These are phyloP conservation scores for Nicotiana tomentosiformis DNA, from an alignment of 257 asterid species.

Conservation along the genomic window DNA sequence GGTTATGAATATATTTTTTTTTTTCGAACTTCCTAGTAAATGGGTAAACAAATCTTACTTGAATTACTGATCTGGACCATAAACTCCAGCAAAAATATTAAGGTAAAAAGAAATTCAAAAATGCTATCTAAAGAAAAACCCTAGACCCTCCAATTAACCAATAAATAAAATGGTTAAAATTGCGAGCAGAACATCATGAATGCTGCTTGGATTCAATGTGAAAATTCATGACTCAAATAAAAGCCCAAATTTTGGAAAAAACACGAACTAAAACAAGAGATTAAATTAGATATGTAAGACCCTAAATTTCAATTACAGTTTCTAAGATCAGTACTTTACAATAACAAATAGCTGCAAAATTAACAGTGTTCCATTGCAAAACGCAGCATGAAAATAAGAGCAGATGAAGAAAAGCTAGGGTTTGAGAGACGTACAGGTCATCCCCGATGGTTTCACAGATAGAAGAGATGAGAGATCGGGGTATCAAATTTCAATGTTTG, in stretches of 20 bases:
- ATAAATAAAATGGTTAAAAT: neutral
- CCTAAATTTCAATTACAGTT: neutral
- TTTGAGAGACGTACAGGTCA: constrained; percentile 8
- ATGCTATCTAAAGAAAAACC: neutral
- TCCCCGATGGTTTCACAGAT: constrained; percentile 5
- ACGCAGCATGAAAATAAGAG: neutral
- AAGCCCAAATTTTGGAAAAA: neutral
- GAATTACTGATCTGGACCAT: neutral
- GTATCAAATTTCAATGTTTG: neutral
- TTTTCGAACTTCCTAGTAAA: neutral
- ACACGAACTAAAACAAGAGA: neutral
- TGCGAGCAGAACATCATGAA: neutral
- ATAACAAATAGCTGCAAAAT: no score
- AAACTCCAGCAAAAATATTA: neutral
- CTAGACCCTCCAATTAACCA: neutral
- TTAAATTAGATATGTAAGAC: neutral
- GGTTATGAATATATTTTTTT: neutral
- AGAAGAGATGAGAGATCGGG: neutral
- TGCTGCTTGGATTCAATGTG: constrained; percentile 1
- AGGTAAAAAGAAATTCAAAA: neutral
- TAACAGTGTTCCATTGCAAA: neutral
- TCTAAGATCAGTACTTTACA: no score
- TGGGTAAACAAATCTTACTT: neutral
- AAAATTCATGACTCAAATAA: neutral
- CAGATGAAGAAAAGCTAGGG: neutral